A percentile compares a stretch with the other conserved stretches of the same genome.
These are phyloP conservation scores for Jackrogersella multiformis DNA, from an alignment of 495 filamentous ascomycete genomes.

Conservation along the genomic window DNA sequence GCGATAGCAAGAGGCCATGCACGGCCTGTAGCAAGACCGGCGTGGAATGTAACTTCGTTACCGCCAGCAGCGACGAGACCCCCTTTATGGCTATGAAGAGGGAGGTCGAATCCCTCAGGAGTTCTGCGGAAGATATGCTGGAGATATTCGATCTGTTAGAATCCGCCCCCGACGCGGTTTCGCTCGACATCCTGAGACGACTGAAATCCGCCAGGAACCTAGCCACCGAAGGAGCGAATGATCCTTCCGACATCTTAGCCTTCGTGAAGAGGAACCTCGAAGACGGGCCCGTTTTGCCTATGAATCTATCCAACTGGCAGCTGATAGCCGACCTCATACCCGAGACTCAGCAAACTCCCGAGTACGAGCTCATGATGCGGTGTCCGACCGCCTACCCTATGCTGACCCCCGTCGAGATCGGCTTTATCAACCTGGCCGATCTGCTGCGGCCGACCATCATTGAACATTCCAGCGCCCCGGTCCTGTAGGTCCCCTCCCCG, in stretches of 20 bases:
- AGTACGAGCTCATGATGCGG: slow-evolving; percentile 42
- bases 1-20: slow-evolving; percentile 38
- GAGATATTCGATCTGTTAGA: slow-evolving; percentile 35
- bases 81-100: slow-evolving; percentile 40
- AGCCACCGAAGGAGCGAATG: slow-evolving; percentile 26
- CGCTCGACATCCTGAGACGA: slow-evolving; percentile 38
- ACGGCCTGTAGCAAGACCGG: slow-evolving; percentile 32
- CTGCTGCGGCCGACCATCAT: slow-evolving; percentile 27
- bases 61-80: slow-evolving; percentile 40
- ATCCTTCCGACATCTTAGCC: slow-evolving; percentile 29
- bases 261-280: slow-evolving; percentile 33
- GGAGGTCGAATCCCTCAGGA: slow-evolving; percentile 40
- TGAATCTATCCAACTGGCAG: slow-evolving; percentile 36
- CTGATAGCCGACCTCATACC: slow-evolving; percentile 34
- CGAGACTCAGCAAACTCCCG: slow-evolving; percentile 31
- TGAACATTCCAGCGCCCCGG: not conserved
- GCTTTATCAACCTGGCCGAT: slow-evolving; percentile 31
- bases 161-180: slow-evolving; percentile 33
- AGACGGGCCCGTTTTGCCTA: slow-evolving; percentile 22
- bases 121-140: slow-evolving; percentile 29
- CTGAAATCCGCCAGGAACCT: slow-evolving; percentile 29
- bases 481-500: slow-evolving; percentile 10
- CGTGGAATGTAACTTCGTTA: slow-evolving; percentile 35
- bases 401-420: slow-evolving; percentile 31
- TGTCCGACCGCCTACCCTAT: slow-evolving; percentile 36